Conservation (phyloP, 805 yeast species). For the Citeromyces matritensis region DNA sequence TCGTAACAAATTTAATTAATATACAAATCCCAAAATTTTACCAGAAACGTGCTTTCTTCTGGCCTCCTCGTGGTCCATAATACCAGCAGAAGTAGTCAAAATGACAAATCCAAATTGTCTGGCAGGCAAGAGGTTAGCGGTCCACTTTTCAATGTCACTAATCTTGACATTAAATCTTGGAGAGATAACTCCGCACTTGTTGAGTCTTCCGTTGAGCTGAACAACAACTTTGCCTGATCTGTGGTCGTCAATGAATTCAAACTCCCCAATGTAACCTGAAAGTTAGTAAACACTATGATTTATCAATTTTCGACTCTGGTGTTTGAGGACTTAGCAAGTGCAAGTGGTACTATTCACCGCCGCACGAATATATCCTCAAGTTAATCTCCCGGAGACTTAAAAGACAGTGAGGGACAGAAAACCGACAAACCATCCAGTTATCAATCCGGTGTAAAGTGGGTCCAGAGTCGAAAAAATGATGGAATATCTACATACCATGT, state of each 20-base stretch:
- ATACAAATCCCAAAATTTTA: conserved; percentile 95
- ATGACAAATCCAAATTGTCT: conserved; percentile 98
- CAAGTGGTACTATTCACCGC: no score
- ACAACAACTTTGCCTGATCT: conserved; percentile 96
- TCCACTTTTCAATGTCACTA: conserved; percentile 95
- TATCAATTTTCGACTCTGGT: no score
- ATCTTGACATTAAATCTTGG: conserved; percentile 98
- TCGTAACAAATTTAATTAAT: no score
- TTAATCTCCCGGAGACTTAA: conserved; percentile 88
- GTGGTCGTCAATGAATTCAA: conserved; percentile 97
- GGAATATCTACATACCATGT: conserved; percentile 48
- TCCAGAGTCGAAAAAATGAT: conserved; percentile 1
- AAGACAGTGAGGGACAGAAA: conserved; percentile 89
- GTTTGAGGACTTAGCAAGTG: no score
- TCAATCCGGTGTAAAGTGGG: conserved; percentile 61
- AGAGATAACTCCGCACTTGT: conserved; percentile 97
- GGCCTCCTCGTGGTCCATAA: conserved; percentile 99
- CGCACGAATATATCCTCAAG: conserved; percentile 1
- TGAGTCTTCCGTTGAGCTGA: conserved; percentile 93
- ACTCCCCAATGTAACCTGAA: conserved; percentile 80
- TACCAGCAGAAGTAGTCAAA: conserved; percentile 98
- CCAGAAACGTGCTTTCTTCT: conserved; percentile 99
- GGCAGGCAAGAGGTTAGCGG: conserved; percentile 95
- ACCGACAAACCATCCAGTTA: conserved; percentile 96
- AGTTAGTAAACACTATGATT: conserved; percentile 2